Evolutionary conservation across 805 yeast genomes (phyloP).

Genomic region (Teunomyces barrocoloradensis): DNA sequence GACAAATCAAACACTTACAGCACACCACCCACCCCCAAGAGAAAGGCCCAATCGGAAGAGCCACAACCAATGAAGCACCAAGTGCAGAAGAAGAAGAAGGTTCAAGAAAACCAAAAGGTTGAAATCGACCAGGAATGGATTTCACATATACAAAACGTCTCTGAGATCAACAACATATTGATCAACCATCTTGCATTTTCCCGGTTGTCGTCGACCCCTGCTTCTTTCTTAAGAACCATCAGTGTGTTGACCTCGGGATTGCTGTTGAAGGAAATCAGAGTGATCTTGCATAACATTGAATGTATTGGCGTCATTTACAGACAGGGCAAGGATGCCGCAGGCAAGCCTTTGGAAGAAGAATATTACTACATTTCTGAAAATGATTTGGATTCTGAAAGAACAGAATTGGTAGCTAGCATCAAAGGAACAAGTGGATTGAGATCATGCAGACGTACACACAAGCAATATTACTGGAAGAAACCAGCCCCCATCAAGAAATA

Average conservation of each 20-base stretch:
- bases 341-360: conserved; percentile 90
- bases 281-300: conserved; percentile 41
- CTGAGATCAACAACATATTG: conserved; percentile 60
- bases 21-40: conserved; percentile 16
- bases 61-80: conserved; percentile 30
- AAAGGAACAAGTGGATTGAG: conserved; percentile 82
- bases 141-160: conserved; percentile 37
- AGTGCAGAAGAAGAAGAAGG: conserved; percentile 18
- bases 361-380: conserved; percentile 86
- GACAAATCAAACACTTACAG: conserved; percentile 25
- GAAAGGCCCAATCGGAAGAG: conserved; percentile 35
- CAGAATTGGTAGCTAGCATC: conserved; percentile 63
- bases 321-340: conserved; percentile 94
- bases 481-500: conserved; percentile 49
- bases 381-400: conserved; percentile 72
- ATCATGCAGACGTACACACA: conserved; percentile 89
- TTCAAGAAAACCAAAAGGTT: conserved; percentile 26
- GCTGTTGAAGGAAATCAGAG: conserved; percentile 42
- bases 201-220: conserved; percentile 81
- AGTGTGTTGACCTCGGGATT: conserved; percentile 52
- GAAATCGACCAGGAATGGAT: conserved; percentile 23
- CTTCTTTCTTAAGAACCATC: conserved; percentile 65
- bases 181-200: conserved; percentile 89
- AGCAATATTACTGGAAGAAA: conserved; percentile 76
- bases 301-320: conserved; percentile 89